Base-by-base conservation (phyloP, 2,329 filamentous ascomycete species). In the Plectosphaerella plurivora region DNA sequence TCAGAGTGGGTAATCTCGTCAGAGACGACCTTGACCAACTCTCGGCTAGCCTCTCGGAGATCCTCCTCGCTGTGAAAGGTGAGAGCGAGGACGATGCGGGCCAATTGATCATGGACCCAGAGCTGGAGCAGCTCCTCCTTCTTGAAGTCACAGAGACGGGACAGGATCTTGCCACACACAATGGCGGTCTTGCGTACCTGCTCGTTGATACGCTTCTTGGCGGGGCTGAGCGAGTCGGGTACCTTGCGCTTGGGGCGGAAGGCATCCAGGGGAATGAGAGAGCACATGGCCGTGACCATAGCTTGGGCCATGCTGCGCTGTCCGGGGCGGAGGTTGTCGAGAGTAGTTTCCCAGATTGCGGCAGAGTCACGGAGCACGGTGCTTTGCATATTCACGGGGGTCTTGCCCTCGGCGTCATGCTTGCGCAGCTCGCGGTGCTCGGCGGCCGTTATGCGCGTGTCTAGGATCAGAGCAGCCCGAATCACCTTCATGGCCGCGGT, bases 21-120 rank as follows among this genome's bases (percentile, higher is more conserved):
- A 36, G 89, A 94, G 61, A 93, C 82, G 36, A 84, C 84, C 68
- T 96, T 96, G 58, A 97, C 80, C 25, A 97, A 74, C 59, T 91
- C 88, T 7, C 92, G 81, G 1, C 89, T 86, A 15, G 89, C 87
- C 64, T 92, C 87, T 55, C 90, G 91, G 35, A 94, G 86, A 53
- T 85, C 80, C 52, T 88, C 76, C 59, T 95, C 87, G 15, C 90
- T 89, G 44, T 91, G 91, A 52, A 97, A 84, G 7, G 97, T 82
- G 16, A 90, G 80, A 5, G 87, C 86, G 45, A 96, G 83, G 42
- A 96, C 78, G 37, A 89, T 83, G 58, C 86, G 84, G 54, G 89
- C 87, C 7, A 86, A 86, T 42, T 83, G 73, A 18, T 82, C 78
- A 53, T 87, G 83, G 50, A 81, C 76, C 61, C 89, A 90, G 11